phyloP scores from a whole-genome alignment of 1,139 yeast genomes.

The Saccharomyces hybrid region DNA sequence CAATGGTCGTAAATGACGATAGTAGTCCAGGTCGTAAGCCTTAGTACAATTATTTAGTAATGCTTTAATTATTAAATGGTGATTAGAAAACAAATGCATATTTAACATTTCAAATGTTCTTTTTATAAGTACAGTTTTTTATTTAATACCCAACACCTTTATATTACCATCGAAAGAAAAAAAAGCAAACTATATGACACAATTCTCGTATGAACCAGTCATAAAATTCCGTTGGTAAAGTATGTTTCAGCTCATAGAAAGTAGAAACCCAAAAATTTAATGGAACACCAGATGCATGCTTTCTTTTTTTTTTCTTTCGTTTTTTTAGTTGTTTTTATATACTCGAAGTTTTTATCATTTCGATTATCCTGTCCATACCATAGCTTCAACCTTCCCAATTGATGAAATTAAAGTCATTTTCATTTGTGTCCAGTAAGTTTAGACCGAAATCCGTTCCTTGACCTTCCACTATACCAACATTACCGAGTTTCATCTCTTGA shows the following conservation, averaged over 20 bases:
- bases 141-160: not conserved
- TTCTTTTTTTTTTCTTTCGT: not conserved
- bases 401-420: constrained; percentile 21
- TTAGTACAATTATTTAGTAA: not conserved
- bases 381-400: constrained; percentile 11
- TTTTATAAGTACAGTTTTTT: not conserved
- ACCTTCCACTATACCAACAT: not conserved
- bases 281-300: not conserved
- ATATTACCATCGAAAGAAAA: not conserved
- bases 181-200: not conserved
- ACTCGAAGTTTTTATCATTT: not conserved
- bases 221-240: not conserved
- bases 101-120: not conserved
- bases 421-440: constrained; percentile 18
- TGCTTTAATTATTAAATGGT: not conserved
- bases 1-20: not conserved
- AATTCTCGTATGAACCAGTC: not conserved
- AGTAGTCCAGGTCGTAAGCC: not conserved
- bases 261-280: not conserved
- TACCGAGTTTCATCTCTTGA: not conserved
- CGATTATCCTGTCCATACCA: not conserved
- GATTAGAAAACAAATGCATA: not conserved
- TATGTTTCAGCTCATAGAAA: not conserved
- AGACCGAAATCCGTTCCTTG: constrained; percentile 12
- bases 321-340: not conserved